Evolutionary conservation across 148 eudicot genomes (phyloP).

Genomic region (Rheum nobile): DNA sequence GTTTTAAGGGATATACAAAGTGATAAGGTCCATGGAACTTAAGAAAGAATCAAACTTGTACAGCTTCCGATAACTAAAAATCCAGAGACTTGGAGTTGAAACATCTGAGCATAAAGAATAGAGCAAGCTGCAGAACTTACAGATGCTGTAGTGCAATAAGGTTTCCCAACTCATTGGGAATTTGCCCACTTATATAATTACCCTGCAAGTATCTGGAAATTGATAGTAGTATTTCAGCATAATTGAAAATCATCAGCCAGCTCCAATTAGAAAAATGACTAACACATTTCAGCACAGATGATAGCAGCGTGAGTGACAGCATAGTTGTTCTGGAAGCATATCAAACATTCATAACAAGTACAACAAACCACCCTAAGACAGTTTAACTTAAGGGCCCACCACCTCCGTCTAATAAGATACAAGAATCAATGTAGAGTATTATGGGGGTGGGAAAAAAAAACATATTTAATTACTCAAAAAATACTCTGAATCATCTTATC

Average conservation of each 20-base stretch:
- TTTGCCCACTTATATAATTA: constrained; percentile 66
- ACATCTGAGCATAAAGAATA: background rate
- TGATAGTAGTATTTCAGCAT: background rate
- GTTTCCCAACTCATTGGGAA: constrained; percentile 75
- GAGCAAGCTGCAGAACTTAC: constrained; percentile 33
- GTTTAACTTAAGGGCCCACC: background rate
- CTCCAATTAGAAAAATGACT: constrained; percentile 1
- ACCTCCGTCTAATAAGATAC: background rate
- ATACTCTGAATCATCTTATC: background rate
- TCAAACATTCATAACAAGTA: background rate
- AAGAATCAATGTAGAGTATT: background rate
- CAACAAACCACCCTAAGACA: background rate
- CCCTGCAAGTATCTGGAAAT: constrained; percentile 71
- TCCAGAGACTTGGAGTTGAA: background rate
- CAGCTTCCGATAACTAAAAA: background rate
- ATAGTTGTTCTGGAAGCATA: background rate
- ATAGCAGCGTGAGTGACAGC: background rate
- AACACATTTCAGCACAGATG: background rate
- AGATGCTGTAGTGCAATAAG: constrained; percentile 64
- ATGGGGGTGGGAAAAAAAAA: background rate
- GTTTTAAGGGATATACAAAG: background rate
- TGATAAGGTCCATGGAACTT: background rate
- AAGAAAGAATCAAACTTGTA: background rate
- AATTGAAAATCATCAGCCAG: background rate
- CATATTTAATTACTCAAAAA: background rate